Base-by-base conservation (phyloP, 495 filamentous ascomycete genomes). In the Trichoderma parareesei region DNA sequence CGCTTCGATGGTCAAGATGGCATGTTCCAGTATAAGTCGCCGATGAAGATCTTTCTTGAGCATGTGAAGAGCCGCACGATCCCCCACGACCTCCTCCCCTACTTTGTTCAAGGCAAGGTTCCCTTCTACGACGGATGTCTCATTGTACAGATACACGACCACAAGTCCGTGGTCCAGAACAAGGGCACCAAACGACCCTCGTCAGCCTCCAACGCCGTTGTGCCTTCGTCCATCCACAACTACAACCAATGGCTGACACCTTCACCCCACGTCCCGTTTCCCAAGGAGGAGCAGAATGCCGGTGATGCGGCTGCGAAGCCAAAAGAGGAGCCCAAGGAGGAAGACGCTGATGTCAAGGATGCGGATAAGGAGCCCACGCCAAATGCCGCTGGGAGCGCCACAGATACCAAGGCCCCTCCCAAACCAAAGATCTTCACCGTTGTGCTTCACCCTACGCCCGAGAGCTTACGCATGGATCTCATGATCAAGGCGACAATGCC, bases 61-160 rank as follows among this genome's bases (percentile, higher is more conserved):
- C 90, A 96, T 74, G 70, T 84, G 14, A 73, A 73, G 66, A 70
- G 40, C 14, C 74, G 79, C 16, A 81, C 81, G 1, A 69, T 85
- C 16, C 82, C 81, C 27, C 79, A 86, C 69, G 81, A 83, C 18
- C 70, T 87, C 60, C 67, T 87, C 2, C 76, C 76, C n/a, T 77
- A 81, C 61, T 72, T 98, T 38, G 82, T 85, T 41, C 78, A 84
- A 35, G 77, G 78, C 18, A 84, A 82, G 8, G 88, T 97, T 35
- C 80, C 76, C n/a, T 98, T 95, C 70, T 99, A 98, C 71, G 94
- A 99, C 72, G 92, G 90, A 20, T 96, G 93, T 72, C 81, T 99
- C 61, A 98, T 99, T 67, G 92, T 98, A 55, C 87, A 96, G 71
- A 80, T 97, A 5, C 82, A 94, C 66, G 90, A 97, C 76, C 89